A percentile compares a stretch with the other conserved stretches of the same genome.
These are phyloP conservation scores for Fraxinus sp. DNA, from an alignment of 305 asterid genomes.

Conservation along the genomic window DNA sequence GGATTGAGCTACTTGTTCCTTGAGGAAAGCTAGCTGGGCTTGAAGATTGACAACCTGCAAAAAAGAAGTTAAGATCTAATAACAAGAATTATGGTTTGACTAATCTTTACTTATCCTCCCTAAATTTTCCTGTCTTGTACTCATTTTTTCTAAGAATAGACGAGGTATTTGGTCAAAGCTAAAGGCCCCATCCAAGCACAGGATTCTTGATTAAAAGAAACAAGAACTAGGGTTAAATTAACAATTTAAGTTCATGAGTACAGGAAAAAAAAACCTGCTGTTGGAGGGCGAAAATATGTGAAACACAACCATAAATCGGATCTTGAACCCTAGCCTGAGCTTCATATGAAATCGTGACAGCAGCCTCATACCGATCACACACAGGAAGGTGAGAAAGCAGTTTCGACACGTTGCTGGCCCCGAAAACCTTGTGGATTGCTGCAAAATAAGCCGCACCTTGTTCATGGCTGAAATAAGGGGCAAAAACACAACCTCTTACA, in stretches of 20 bases:
- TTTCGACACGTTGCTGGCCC: conserved; percentile 93
- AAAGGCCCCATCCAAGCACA: neutral
- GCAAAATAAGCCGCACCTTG: conserved; percentile 89
- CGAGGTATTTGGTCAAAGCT: neutral
- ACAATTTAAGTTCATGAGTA: neutral
- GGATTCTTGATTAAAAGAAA: neutral
- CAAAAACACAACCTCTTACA: conserved; percentile 84
- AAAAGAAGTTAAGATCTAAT: neutral
- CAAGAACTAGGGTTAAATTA: conserved; percentile 4
- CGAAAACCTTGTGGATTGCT: conserved; percentile 91
- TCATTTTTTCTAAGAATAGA: neutral
- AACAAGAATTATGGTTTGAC: neutral
- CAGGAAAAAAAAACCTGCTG: conserved; percentile 56
- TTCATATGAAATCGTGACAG: conserved; percentile 85
- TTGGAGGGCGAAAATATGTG: conserved; percentile 93
- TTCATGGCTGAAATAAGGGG: conserved; percentile 90
- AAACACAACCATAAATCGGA: conserved; percentile 93
- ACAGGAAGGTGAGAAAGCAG: conserved; percentile 79
- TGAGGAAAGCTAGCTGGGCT: conserved; percentile 73
- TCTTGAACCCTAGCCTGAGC: conserved; percentile 97
- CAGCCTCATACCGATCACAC: conserved; percentile 76
- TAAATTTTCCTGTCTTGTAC: neutral
- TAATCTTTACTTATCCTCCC: neutral
- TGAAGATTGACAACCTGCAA: conserved; percentile 73
- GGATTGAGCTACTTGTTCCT: conserved; percentile 71